phyloP scores from a whole-genome alignment of 257 asterid species.

The Salvia splendens region DNA sequence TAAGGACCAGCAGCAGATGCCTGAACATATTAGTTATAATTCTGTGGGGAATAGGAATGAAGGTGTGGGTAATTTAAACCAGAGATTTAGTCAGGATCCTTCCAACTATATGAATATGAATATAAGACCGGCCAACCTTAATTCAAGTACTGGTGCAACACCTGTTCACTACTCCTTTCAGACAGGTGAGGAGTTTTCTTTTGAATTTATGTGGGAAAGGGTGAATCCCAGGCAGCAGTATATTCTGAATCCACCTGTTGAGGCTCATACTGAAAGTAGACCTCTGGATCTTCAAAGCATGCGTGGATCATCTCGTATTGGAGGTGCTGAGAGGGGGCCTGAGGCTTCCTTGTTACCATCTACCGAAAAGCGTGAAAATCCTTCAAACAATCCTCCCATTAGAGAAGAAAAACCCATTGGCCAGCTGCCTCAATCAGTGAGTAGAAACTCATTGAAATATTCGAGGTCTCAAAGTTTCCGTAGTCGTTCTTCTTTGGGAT shows the following conservation, averaged over 20 bases:
- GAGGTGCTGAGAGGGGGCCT: constrained; percentile 43
- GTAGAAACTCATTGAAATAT: constrained; percentile 46
- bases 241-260: constrained; percentile 52
- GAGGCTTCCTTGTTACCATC: constrained; percentile 52
- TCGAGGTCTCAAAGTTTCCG: constrained; percentile 39
- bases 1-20: constrained; percentile 50
- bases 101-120: constrained; percentile 53
- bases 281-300: constrained; percentile 61
- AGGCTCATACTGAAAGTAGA: constrained; percentile 43
- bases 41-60: constrained; percentile 56
- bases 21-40: constrained; percentile 56
- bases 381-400: constrained; percentile 40
- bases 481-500: constrained; percentile 47
- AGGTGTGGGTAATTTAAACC: constrained; percentile 58
- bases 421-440: constrained; percentile 47
- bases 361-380: constrained; percentile 46
- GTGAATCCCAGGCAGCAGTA: constrained; percentile 72
- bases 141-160: constrained; percentile 52
- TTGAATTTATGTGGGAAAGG: constrained; percentile 94
- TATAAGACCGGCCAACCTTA: constrained; percentile 56
- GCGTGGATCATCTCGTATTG: constrained; percentile 49
- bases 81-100: constrained; percentile 62
- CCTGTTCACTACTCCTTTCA: constrained; percentile 91
- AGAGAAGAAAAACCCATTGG: constrained; percentile 49
- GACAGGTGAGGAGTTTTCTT: constrained; percentile 94